A percentile compares a stretch with the other conserved stretches of the same genome.
Evolutionary conservation across 1,284 basidiomycete species (phyloP).

Genomic region (Fomitopsis betulina): DNA sequence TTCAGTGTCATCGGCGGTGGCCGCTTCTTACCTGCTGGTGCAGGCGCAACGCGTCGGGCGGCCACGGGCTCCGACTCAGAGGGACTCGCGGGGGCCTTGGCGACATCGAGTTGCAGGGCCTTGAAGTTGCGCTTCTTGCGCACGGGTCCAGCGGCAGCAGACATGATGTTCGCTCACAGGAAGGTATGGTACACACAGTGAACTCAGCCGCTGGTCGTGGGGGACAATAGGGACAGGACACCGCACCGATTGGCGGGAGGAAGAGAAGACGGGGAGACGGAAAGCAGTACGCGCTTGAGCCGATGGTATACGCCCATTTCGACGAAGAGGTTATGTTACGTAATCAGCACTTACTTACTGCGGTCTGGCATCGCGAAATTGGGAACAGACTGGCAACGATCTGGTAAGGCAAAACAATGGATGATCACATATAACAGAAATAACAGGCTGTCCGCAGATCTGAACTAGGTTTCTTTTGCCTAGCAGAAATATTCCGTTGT

Average conservation of each 20-base stretch:
- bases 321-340: background rate
- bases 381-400: too few relatives aligned
- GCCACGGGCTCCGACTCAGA: conserved; percentile 40
- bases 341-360: background rate
- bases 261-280: background rate
- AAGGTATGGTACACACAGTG: background rate
- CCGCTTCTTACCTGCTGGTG: conserved; percentile 42
- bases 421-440: too few relatives aligned
- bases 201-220: background rate
- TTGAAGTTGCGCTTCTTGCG: conserved; percentile 84
- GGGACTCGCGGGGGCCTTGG: conserved; percentile 32
- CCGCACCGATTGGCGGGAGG: background rate
- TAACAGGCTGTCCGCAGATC: too few relatives aligned
- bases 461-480: too few relatives aligned
- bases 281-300: background rate
- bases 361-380: too few relatives aligned
- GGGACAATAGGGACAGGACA: background rate
- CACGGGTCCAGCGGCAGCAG: conserved; percentile 34
- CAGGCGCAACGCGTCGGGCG: conserved; percentile 32
- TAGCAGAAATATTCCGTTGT: too few relatives aligned
- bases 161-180: background rate
- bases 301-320: background rate
- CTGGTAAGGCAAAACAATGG: too few relatives aligned
- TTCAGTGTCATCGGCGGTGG: conserved; percentile 59
- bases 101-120: conserved; percentile 59